Percentiles rank a stretch among this genome's conserved stretches.
These are phyloP conservation scores for Ustilago curta DNA, from an alignment of 1,284 basidiomycete genomes.

Conservation along the genomic window DNA sequence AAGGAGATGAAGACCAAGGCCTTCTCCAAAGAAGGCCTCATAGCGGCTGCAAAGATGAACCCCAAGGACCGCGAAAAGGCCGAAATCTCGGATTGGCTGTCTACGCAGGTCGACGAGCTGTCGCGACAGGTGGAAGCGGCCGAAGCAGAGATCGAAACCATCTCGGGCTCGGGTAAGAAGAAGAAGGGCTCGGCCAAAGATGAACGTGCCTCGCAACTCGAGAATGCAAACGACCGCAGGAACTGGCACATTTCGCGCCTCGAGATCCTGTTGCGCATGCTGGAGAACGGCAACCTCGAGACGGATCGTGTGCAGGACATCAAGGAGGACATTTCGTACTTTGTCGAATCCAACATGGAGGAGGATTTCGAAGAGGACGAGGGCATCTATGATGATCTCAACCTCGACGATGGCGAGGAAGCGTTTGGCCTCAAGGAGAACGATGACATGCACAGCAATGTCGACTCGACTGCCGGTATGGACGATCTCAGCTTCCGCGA, in stretches of 20 bases:
- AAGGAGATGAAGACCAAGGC: conserved; percentile 99
- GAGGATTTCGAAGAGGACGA: conserved; percentile 98
- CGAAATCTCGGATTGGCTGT: conserved; percentile 77
- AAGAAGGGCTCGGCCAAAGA: conserved; percentile 75
- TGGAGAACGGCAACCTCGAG: conserved; percentile 91
- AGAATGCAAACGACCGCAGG: conserved; percentile 89
- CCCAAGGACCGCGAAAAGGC: conserved; percentile 96
- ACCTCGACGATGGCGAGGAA: conserved; percentile 90
- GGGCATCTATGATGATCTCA: conserved; percentile 97
- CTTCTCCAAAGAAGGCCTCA: conserved; percentile 98
- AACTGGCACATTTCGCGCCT: conserved; percentile 94
- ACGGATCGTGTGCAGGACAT: conserved; percentile 84
- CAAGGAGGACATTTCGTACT: conserved; percentile 96
- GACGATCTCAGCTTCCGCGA: conserved; percentile 65
- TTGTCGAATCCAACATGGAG: conserved; percentile 94
- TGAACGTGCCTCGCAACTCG: conserved; percentile 84
- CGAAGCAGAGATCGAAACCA: conserved; percentile 94
- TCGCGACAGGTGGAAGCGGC: conserved; percentile 91
- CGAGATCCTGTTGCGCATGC: conserved; percentile 90
- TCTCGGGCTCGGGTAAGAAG: conserved; percentile 83
- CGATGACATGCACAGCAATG: conserved; percentile 75
- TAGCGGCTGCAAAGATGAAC: conserved; percentile 91
- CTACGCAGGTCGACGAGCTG: conserved; percentile 82
- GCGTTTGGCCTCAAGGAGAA: conserved; percentile 71
- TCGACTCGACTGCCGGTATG: conserved; percentile 71